phyloP scores from a whole-genome alignment of 2,329 filamentous ascomycete species.

The Bimuria novae-zelandiae region DNA sequence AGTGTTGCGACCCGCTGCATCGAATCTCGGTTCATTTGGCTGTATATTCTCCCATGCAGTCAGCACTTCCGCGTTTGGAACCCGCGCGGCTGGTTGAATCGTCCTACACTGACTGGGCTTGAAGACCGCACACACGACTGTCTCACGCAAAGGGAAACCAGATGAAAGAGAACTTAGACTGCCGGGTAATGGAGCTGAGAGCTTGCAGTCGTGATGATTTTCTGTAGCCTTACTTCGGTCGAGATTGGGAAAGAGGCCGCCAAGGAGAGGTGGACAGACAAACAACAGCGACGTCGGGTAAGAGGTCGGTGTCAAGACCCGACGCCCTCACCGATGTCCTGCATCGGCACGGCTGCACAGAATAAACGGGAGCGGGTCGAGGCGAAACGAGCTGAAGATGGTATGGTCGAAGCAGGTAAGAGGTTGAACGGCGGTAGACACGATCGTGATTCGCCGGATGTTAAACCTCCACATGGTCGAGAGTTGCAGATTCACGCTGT shows the following conservation, averaged over 20 bases:
- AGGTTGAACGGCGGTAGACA: conserved; percentile 18
- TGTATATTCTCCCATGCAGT: background rate
- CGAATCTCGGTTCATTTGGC: background rate
- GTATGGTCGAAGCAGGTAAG: conserved; percentile 22
- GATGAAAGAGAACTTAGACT: background rate
- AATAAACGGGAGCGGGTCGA: conserved; percentile 37
- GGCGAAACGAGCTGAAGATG: conserved; percentile 26
- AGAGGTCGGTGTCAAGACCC: background rate
- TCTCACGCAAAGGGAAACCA: background rate
- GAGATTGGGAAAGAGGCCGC: no score
- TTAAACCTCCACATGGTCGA: conserved; percentile 22
- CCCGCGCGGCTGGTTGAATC: conserved; percentile 8
- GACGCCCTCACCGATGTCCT: conserved; percentile 6
- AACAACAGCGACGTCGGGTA: background rate
- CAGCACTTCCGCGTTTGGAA: background rate
- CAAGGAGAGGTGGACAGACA: background rate
- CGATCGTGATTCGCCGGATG: conserved; percentile 23
- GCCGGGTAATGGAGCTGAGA: background rate
- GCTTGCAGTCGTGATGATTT: background rate
- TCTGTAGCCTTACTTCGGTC: background rate
- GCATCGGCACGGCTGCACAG: conserved; percentile 30
- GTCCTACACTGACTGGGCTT: conserved; percentile 1
- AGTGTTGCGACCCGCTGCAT: background rate
- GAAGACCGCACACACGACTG: background rate
- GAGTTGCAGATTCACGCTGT: conserved; percentile 23